phyloP scores from a whole-genome alignment of 1,139 yeast species.

The Kluyveromyces marxianus region DNA sequence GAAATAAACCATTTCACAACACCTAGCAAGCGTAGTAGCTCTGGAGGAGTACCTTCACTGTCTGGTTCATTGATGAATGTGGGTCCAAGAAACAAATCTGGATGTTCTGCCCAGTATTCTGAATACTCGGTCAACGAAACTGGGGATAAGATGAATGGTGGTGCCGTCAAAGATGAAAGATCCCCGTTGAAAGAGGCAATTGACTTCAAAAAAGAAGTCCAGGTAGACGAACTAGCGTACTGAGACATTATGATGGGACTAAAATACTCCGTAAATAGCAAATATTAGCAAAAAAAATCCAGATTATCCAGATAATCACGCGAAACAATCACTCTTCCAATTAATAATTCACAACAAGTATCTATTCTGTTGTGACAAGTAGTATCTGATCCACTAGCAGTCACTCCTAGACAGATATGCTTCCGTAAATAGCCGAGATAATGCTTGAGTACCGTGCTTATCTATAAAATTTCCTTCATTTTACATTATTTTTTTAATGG shows the following conservation, averaged over 20 bases:
- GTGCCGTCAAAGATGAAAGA: conserved; percentile 87
- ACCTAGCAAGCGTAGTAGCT: conserved; percentile 50
- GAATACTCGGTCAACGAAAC: conserved; percentile 85
- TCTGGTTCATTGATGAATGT: conserved; percentile 38
- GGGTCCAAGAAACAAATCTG: conserved; percentile 73
- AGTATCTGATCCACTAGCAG: no score
- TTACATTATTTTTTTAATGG: no score
- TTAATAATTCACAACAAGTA: no score
- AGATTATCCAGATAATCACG: no score
- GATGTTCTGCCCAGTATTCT: conserved; percentile 89
- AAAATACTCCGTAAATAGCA: background rate
- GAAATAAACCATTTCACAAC: conserved; percentile 90
- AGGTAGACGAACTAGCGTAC: conserved; percentile 33
- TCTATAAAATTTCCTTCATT: no score
- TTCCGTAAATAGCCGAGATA: no score
- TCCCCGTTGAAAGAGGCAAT: conserved; percentile 94
- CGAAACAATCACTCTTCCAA: no score
- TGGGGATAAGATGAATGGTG: conserved; percentile 93
- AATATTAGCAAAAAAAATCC: no score
- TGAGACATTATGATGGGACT: conserved; percentile 17
- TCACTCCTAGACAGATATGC: no score
- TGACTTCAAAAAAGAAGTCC: conserved; percentile 87
- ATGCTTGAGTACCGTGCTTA: no score
- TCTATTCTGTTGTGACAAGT: no score
- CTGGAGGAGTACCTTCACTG: conserved; percentile 25